Percentiles rank a stretch among this genome's conserved stretches.
Evolutionary conservation across 2,329 filamentous ascomycete species (phyloP).

Genomic region (Pestalotiopsis sp.): DNA sequence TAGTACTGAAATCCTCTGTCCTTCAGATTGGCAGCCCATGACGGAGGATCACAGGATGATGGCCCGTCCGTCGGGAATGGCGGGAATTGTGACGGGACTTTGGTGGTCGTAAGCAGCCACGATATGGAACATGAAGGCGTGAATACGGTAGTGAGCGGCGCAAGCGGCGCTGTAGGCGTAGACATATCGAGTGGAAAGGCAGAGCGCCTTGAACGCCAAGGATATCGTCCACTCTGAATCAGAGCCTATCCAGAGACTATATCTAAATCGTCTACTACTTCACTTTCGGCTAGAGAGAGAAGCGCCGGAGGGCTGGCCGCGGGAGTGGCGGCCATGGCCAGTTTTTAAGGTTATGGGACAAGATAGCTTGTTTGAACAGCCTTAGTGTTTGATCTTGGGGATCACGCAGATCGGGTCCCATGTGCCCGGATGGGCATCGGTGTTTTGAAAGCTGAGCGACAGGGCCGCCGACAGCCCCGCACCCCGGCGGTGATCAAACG

Average conservation of each 20-base stretch:
- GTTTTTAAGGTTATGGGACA: slow-evolving; percentile 9
- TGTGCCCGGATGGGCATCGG: slow-evolving; percentile 3
- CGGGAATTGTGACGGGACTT: slow-evolving; percentile 41
- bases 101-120: slow-evolving; percentile 42
- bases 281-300: background rate
- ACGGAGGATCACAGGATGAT: slow-evolving; percentile 37
- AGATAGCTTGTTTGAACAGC: background rate
- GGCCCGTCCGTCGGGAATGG: slow-evolving; percentile 35
- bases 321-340: background rate
- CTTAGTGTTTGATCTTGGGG: background rate
- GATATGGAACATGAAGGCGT: slow-evolving; percentile 40
- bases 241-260: background rate
- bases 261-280: background rate
- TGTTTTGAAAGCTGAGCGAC: slow-evolving; percentile 3
- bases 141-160: slow-evolving; percentile 44
- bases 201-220: background rate
- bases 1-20: slow-evolving; percentile 41
- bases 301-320: background rate
- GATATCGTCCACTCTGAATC: background rate
- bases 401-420: slow-evolving; percentile 9
- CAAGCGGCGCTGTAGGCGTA: slow-evolving; percentile 29
- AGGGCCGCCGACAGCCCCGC: background rate
- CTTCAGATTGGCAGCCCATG: slow-evolving; percentile 37
- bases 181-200: background rate
- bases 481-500: slow-evolving; percentile 11